A percentile compares a stretch with the other conserved stretches of the same genome.
These are phyloP conservation scores for Apium graveolens DNA, from an alignment of 129 eudicot species.

Conservation along the genomic window DNA sequence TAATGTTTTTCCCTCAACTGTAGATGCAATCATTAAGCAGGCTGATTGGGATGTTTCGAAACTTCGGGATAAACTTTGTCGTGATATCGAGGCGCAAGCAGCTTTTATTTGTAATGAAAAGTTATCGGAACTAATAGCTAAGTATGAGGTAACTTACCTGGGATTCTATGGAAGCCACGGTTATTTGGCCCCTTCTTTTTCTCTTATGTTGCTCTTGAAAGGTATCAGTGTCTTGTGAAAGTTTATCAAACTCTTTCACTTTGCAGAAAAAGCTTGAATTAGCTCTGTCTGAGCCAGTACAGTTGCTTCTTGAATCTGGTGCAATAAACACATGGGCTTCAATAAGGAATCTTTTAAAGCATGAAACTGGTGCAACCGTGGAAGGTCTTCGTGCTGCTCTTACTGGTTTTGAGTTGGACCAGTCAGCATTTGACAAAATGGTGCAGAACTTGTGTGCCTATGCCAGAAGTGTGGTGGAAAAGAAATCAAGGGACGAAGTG, in stretches of 20 bases:
- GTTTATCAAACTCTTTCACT: slow-evolving; percentile 3
- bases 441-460: slow-evolving; percentile 27
- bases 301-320: slow-evolving; percentile 37
- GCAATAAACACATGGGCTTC: slow-evolving; percentile 43
- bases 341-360: slow-evolving; percentile 37
- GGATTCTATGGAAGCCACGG: background rate
- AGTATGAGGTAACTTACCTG: slow-evolving; percentile 26
- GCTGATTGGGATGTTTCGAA: slow-evolving; percentile 36
- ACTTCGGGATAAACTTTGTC: slow-evolving; percentile 35
- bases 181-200: background rate
- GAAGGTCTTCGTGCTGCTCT: slow-evolving; percentile 30
- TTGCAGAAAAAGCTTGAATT: slow-evolving; percentile 35
- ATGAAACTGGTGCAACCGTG: slow-evolving; percentile 32
- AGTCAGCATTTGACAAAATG: slow-evolving; percentile 23
- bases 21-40: slow-evolving; percentile 30
- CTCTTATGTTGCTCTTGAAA: background rate
- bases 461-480: slow-evolving; percentile 38
- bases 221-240: background rate
- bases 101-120: slow-evolving; percentile 19
- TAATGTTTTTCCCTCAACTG: background rate
- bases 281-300: slow-evolving; percentile 39
- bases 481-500: slow-evolving; percentile 50
- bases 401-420: slow-evolving; percentile 46
- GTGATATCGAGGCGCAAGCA: slow-evolving; percentile 40
- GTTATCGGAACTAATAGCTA: slow-evolving; percentile 21